Evolutionary conservation across 768 basidiomycete species (phyloP).

Genomic region (Fibroporia radiculosa): DNA sequence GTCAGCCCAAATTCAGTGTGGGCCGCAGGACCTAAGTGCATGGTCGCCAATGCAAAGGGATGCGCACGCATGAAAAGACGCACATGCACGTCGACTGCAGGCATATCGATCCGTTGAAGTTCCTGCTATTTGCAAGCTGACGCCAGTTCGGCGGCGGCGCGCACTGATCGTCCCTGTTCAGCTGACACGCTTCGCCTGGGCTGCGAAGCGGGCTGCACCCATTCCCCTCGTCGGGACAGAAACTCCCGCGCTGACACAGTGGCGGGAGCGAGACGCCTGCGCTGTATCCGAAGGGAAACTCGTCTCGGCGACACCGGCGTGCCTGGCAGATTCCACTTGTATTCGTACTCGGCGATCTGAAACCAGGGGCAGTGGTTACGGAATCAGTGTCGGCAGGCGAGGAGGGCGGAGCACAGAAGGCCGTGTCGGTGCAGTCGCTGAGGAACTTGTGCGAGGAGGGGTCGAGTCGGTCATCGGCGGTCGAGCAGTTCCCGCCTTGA

Average conservation of each 20-base stretch:
- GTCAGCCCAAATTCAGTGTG: too few species aligned
- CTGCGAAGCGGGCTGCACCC: constrained; percentile 37
- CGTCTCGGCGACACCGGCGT: constrained; percentile 51
- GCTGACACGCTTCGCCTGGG: constrained; percentile 44
- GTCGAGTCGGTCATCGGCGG: constrained; percentile 44
- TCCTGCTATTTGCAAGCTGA: constrained; percentile 30
- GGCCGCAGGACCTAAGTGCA: too few species aligned
- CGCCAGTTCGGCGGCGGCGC: constrained; percentile 32
- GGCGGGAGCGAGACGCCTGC: constrained; percentile 36
- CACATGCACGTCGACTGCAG: constrained; percentile 53
- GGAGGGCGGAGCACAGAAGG: constrained; percentile 41
- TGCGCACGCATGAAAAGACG: too few species aligned
- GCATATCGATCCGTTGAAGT: constrained; percentile 52
- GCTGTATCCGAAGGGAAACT: constrained; percentile 48
- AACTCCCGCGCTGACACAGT: constrained; percentile 42
- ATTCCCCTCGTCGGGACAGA: constrained; percentile 63
- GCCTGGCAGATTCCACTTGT: constrained; percentile 33
- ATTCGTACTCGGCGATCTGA: not conserved
- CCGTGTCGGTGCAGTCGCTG: constrained; percentile 52
- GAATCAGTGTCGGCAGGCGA: constrained; percentile 24
- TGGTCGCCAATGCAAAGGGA: too few species aligned
- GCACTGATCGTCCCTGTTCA: constrained; percentile 57
- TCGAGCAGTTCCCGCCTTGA: constrained; percentile 26
- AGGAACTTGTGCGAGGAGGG: constrained; percentile 46
- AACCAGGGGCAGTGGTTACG: not conserved